Percentiles rank a stretch among this genome's conserved stretches.
phyloP scores from a whole-genome alignment of 2,329 filamentous ascomycete species.

The Ophiostoma triangulosporum region DNA sequence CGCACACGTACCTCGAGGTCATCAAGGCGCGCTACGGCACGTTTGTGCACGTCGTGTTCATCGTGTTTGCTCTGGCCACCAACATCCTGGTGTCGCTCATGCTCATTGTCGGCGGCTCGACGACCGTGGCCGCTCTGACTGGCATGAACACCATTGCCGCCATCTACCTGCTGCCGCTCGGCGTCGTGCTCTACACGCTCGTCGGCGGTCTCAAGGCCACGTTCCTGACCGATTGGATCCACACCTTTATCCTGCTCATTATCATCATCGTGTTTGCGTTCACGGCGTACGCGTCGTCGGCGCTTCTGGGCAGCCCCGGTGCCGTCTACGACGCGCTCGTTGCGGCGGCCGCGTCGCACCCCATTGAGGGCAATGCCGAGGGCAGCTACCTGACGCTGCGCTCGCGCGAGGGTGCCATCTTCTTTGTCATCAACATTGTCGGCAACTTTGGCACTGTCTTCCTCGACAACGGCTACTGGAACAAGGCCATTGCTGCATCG shows the following conservation, averaged over 20 bases:
- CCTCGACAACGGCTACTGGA: conserved; percentile 80
- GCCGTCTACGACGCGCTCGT: conserved; percentile 68
- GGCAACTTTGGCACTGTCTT: conserved; percentile 71
- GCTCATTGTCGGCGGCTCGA: conserved; percentile 72
- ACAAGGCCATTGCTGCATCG: conserved; percentile 82
- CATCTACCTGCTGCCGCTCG: conserved; percentile 69
- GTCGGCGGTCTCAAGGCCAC: conserved; percentile 74
- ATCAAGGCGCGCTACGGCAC: conserved; percentile 68
- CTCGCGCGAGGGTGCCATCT: conserved; percentile 67
- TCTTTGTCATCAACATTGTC: conserved; percentile 75
- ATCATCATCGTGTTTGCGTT: conserved; percentile 80
- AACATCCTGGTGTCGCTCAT: conserved; percentile 82
- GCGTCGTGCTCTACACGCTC: conserved; percentile 69
- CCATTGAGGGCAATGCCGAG: conserved; percentile 64
- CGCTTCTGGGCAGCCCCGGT: conserved; percentile 57
- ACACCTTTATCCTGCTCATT: conserved; percentile 72
- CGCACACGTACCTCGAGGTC: conserved; percentile 73
- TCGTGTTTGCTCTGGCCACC: conserved; percentile 69
- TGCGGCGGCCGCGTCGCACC: conserved; percentile 53
- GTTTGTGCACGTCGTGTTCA: conserved; percentile 61
- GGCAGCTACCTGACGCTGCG: conserved; percentile 83
- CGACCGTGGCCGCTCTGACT: conserved; percentile 57
- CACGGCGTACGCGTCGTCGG: conserved; percentile 64
- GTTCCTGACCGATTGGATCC: conserved; percentile 74
- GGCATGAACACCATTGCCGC: conserved; percentile 68